These are phyloP conservation scores for Metarhizium humberi DNA, from an alignment of 2,329 filamentous ascomycete species.

Conservation along the genomic window DNA sequence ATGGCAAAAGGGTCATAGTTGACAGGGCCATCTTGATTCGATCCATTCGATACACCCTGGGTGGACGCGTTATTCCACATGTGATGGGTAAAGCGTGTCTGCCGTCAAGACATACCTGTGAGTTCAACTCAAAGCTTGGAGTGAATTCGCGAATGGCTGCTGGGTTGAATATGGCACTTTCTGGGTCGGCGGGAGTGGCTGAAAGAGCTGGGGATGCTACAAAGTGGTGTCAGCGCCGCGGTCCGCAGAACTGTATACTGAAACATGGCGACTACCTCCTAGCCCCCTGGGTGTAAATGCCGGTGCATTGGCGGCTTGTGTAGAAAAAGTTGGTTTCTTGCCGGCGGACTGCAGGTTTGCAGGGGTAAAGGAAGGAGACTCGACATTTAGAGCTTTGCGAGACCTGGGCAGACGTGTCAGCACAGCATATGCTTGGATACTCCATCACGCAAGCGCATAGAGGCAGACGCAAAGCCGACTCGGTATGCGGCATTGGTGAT, in stretches of 20 bases:
- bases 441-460: neutral
- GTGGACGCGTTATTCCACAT: neutral
- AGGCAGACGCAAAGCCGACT: neutral
- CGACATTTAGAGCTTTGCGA: conserved; percentile 83
- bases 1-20: conserved; percentile 57
- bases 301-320: conserved; percentile 81
- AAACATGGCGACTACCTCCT: conserved; percentile 23
- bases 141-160: conserved; percentile 51
- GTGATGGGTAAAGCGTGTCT: neutral
- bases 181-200: conserved; percentile 31
- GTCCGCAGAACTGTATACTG: neutral
- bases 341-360: conserved; percentile 33
- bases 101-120: conserved; percentile 26
- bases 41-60: conserved; percentile 36
- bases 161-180: conserved; percentile 43
- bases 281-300: conserved; percentile 68
- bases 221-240: neutral
- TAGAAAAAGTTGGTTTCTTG: conserved; percentile 74
- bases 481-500: neutral
- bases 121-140: conserved; percentile 44
- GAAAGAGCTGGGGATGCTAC: conserved; percentile 22
- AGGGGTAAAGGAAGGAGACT: conserved; percentile 92
- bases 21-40: conserved; percentile 32
- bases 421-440: neutral
- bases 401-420: conserved; percentile 22